These are phyloP conservation scores for Monilinia fructigena DNA, from an alignment of 2,329 filamentous ascomycete genomes.

Conservation along the genomic window DNA sequence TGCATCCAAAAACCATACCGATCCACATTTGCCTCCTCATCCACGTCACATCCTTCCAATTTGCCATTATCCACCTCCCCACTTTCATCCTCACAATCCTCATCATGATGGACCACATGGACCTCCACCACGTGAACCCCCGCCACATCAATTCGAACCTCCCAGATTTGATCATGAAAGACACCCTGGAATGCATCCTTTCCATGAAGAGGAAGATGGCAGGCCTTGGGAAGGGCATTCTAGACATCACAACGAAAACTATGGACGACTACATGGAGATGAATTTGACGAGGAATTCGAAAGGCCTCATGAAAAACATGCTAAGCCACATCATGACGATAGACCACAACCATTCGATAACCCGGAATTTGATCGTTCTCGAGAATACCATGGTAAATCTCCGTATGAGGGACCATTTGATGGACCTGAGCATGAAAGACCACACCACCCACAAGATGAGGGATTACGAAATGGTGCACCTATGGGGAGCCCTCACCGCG, in stretches of 20 bases:
- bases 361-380: not conserved
- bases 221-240: constrained; percentile 3
- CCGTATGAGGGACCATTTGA: not conserved
- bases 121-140: constrained; percentile 14
- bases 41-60: constrained; percentile 31
- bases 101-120: constrained; percentile 23
- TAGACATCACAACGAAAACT: not conserved
- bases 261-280: constrained; percentile 11
- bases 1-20: constrained; percentile 31
- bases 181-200: not conserved
- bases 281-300: not conserved
- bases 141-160: constrained; percentile 12
- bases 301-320: constrained; percentile 1
- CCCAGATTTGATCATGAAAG: constrained; percentile 21
- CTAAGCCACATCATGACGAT: constrained; percentile 3
- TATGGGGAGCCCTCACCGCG: not conserved
- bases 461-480: not conserved
- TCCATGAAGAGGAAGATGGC: constrained; percentile 1
- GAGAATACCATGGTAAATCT: not conserved
- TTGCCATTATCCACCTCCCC: constrained; percentile 32
- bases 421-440: not conserved
- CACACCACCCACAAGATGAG: not conserved
- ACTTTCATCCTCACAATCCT: not conserved
- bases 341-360: not conserved
- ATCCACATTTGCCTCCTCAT: constrained; percentile 33